Evolutionary conservation across 2,329 filamentous ascomycete species (phyloP).

Genomic region (Claviceps sp.): DNA sequence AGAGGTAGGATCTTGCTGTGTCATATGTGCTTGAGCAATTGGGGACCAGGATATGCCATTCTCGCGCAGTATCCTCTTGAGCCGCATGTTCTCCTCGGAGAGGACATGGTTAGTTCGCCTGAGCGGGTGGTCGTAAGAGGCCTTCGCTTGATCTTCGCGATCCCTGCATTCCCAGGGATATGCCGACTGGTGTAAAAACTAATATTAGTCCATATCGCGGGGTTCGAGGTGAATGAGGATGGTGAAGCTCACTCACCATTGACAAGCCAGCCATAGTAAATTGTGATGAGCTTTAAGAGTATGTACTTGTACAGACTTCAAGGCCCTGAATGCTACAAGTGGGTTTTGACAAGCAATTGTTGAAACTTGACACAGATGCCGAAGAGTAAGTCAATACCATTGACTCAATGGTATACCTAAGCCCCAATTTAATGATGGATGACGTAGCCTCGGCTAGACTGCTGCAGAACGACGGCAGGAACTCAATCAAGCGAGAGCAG

Average conservation of each 20-base stretch:
- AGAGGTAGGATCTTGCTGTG: constrained; percentile 16
- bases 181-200: constrained; percentile 12
- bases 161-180: constrained; percentile 39
- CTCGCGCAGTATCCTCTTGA: constrained; percentile 39
- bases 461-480: not conserved
- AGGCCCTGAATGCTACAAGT: not conserved
- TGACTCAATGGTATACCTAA: not conserved
- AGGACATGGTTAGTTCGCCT: constrained; percentile 32
- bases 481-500: not conserved
- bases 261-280: not conserved
- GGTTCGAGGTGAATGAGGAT: not conserved
- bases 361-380: not conserved
- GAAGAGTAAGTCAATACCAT: not conserved
- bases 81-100: constrained; percentile 32
- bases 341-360: not conserved
- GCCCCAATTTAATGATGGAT: not conserved
- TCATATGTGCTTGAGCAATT: constrained; percentile 20
- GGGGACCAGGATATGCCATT: constrained; percentile 39
- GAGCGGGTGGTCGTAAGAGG: constrained; percentile 34
- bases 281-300: not conserved
- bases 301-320: not conserved
- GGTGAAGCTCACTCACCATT: not conserved
- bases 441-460: not conserved
- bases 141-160: constrained; percentile 35
- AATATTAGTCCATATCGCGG: not conserved